Conservation (phyloP, 257 asterid species). For the Solanum appendiculatum region DNA sequence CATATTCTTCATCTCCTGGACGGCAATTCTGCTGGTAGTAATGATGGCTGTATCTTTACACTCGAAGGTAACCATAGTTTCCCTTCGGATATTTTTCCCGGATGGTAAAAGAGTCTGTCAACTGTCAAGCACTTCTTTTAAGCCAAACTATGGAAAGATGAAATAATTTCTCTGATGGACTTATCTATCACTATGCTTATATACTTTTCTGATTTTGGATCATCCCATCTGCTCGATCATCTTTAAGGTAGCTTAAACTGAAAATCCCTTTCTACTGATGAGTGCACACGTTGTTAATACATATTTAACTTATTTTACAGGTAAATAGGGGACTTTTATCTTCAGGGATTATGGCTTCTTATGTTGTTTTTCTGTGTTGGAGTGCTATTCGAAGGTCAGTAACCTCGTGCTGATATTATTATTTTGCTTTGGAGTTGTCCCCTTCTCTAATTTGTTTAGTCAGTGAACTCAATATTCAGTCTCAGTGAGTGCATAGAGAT, state of each 20-base stretch:
- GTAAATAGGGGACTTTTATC: conserved; percentile 86
- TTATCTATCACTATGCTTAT: neutral
- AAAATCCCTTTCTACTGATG: neutral
- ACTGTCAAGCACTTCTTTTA: neutral
- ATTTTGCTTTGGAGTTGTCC: neutral
- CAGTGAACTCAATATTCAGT: neutral
- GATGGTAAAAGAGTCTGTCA: neutral
- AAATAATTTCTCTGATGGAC: neutral
- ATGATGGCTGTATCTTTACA: conserved; percentile 84
- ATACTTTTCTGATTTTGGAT: neutral
- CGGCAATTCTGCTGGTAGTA: conserved; percentile 69
- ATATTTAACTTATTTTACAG: conserved; percentile 16
- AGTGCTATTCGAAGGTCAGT: conserved; percentile 80
- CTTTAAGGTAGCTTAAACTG: neutral
- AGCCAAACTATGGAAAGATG: neutral
- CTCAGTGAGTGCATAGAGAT: neutral
- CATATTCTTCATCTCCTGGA: conserved; percentile 92
- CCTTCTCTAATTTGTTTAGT: neutral
- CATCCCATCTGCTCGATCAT: neutral
- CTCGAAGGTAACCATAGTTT: conserved; percentile 47
- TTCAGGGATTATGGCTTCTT: conserved; percentile 96
- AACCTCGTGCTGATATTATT: neutral
- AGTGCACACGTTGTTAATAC: neutral
- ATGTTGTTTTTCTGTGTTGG: conserved; percentile 88
- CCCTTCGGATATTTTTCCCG: neutral